Evolutionary conservation across 2,329 filamentous ascomycete genomes (phyloP), one percentile per base, ranked within the genome.

Genomic region (Fusarium albosuccineum): DNA sequence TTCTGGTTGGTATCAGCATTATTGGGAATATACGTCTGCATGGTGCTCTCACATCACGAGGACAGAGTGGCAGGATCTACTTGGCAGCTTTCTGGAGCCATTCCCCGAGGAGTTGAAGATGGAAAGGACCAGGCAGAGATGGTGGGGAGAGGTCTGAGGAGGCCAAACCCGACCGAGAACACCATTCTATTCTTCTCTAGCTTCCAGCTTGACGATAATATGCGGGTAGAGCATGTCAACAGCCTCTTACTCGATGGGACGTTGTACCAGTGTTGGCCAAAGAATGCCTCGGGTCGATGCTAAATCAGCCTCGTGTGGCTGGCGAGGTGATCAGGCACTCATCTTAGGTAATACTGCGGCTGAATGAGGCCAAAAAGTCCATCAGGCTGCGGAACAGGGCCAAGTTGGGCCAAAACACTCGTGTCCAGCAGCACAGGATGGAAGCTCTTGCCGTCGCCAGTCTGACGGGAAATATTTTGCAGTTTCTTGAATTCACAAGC

Each of bases 21-120:
- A 79, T 53, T 78, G 75, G 77, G 77, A 79, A 37, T 79, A 78
- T 50, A 76, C 75, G 1, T 68, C 70, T 13, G 70, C 63, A 6
- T 76, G 70, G 70, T 57, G 17, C 39, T 42, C 44, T 16, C 50
- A 57, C 29, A 36, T 36, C 26, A 41, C 41, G 14, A 36, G 36
- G 27, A 5, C 37, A 17, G n/a, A 17, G 34, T 62, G 58, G 58
- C 53, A 62, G 22, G 30, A 40, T 5, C 30, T 10, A 29, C 27
- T 57, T 14, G 14, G 16, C 14, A 39, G 41, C 33, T 53, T 57
- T 29, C 5, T 62, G 13, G 58, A 62, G 44, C 10, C 27, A 7
- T 34, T 51, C 33, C 8, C 52, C 14, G 53, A 57, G 10, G 58
- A 62, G 52, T 39, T 57, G 41, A 48, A 62, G 27, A 62, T 57